Evolutionary conservation across 2,329 filamentous ascomycete genomes (phyloP).

Genomic region (Grosmannia huntii): DNA sequence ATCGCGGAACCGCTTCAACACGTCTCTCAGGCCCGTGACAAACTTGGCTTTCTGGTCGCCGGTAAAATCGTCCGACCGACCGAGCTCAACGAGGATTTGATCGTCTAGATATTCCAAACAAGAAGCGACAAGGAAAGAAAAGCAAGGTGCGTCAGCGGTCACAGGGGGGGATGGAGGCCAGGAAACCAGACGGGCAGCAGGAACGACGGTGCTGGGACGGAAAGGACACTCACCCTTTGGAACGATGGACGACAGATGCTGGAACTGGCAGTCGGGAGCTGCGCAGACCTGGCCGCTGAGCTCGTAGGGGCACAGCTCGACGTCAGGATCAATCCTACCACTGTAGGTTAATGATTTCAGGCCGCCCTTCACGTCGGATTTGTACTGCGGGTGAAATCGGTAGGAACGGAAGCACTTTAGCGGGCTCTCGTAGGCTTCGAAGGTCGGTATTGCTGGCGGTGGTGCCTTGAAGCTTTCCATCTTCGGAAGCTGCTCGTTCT

Average conservation of each 20-base stretch:
- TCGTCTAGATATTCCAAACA: constrained; percentile 42
- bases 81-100: constrained; percentile 59
- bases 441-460: constrained; percentile 2
- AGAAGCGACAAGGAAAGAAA: constrained; percentile 16
- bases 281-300: constrained; percentile 55
- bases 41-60: constrained; percentile 49
- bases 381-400: constrained; percentile 74
- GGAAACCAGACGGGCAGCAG: background rate
- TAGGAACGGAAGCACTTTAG: constrained; percentile 75
- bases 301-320: constrained; percentile 66
- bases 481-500: background rate
- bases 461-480: background rate
- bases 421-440: constrained; percentile 65
- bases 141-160: constrained; percentile 33
- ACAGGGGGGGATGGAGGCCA: constrained; percentile 15
- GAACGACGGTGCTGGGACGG: constrained; percentile 12
- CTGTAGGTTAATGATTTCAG: constrained; percentile 88
- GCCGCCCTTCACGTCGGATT: constrained; percentile 56
- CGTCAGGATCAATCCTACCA: constrained; percentile 69
- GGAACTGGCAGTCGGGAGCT: constrained; percentile 49
- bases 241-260: constrained; percentile 68
- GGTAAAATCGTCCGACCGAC: constrained; percentile 50
- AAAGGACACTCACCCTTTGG: constrained; percentile 52
- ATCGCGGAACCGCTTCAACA: constrained; percentile 47
- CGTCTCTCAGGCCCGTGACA: constrained; percentile 46